Percentiles rank a stretch among this genome's conserved stretches.
Evolutionary conservation across 345 rosid genomes (phyloP).

Genomic region (rapeseed (Brassica napus)): DNA sequence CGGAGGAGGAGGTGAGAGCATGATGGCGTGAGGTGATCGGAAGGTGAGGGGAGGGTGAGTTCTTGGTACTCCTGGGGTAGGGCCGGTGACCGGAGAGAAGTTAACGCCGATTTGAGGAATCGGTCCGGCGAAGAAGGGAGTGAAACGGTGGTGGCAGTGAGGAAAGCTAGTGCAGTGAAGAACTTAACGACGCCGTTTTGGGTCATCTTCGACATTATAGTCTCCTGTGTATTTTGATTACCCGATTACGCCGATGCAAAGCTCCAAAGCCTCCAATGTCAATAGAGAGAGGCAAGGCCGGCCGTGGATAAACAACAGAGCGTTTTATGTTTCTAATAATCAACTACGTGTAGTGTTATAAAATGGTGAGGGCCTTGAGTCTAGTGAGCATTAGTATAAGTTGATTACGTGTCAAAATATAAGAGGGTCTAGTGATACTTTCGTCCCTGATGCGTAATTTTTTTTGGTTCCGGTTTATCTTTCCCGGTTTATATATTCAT

Average conservation of each 20-base stretch:
- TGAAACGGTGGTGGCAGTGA: constrained; percentile 27
- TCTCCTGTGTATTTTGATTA: neutral
- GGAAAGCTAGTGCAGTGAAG: constrained; percentile 22
- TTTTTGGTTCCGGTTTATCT: neutral
- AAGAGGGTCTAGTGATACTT: neutral
- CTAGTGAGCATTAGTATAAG: neutral
- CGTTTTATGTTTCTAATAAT: neutral
- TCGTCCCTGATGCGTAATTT: neutral
- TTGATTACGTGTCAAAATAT: neutral
- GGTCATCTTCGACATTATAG: constrained; percentile 10
- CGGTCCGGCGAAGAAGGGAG: constrained; percentile 41
- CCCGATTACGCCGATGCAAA: constrained; percentile 13
- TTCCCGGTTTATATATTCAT: neutral
- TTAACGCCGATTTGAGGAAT: constrained; percentile 35
- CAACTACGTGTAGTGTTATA: neutral
- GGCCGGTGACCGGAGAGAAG: constrained; percentile 14
- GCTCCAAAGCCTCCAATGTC: too few relatives aligned
- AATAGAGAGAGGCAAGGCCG: constrained; percentile 27
- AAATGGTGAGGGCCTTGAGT: neutral
- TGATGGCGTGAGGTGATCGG: constrained; percentile 56
- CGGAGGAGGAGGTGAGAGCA: constrained; percentile 57
- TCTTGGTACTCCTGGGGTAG: constrained; percentile 56
- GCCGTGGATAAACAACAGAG: constrained; percentile 1
- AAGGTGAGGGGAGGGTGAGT: constrained; percentile 53
- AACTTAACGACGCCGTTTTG: constrained; percentile 19